These are phyloP conservation scores for Aureobasidium sp. DNA, from an alignment of 2,329 filamentous ascomycete species.

Conservation along the genomic window DNA sequence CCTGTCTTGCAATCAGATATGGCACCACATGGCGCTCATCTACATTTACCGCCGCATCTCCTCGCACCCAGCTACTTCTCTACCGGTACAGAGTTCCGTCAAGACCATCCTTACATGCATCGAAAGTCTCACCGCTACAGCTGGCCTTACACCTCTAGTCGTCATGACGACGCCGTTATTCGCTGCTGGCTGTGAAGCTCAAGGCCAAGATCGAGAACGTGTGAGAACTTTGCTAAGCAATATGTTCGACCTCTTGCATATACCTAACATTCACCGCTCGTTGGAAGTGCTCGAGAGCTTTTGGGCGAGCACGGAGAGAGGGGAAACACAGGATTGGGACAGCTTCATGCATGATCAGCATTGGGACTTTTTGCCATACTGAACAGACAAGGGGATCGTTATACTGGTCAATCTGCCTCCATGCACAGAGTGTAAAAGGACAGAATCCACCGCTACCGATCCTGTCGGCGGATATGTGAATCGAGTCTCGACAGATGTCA, in stretches of 20 bases:
- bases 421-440: too few species aligned
- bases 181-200: slow-evolving; percentile 11
- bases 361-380: slow-evolving; percentile 14
- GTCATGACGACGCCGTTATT: slow-evolving; percentile 12
- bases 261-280: slow-evolving; percentile 6
- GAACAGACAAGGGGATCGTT: background rate
- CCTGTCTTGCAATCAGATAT: slow-evolving; percentile 3
- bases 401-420: too few species aligned
- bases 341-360: slow-evolving; percentile 11
- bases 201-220: background rate
- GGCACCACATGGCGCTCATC: slow-evolving; percentile 13
- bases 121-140: slow-evolving; percentile 3
- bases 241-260: slow-evolving; percentile 11
- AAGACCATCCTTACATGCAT: background rate
- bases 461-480: too few species aligned
- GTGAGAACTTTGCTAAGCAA: background rate
- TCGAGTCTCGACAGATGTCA: too few species aligned
- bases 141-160: slow-evolving; percentile 11
- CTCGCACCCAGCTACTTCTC: background rate
- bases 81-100: background rate
- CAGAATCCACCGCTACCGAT: too few species aligned
- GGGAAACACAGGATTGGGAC: slow-evolving; percentile 9
- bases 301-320: background rate
- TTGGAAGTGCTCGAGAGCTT: slow-evolving; percentile 13
- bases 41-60: slow-evolving; percentile 12